phyloP scores from a whole-genome alignment of 2,329 filamentous ascomycete genomes.

The Talaromyces sp. region DNA sequence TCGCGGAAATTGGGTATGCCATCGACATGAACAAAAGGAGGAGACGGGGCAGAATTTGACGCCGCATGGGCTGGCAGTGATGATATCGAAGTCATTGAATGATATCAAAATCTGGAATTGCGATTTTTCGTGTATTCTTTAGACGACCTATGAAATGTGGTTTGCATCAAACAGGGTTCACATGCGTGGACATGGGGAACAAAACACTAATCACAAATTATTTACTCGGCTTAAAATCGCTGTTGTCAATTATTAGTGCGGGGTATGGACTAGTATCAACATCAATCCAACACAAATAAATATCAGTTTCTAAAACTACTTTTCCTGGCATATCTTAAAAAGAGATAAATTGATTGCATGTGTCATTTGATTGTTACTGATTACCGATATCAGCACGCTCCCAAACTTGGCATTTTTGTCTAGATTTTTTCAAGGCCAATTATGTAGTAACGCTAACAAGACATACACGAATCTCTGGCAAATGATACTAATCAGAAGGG shows the following conservation, averaged over 20 bases:
- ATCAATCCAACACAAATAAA: neutral
- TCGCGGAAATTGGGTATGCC: constrained; percentile 67
- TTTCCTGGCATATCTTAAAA: neutral
- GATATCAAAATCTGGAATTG: neutral
- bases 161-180: no score
- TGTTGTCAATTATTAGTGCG: neutral
- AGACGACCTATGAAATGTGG: no score
- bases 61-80: neutral
- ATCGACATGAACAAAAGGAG: constrained; percentile 30
- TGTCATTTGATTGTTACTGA: neutral
- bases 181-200: neutral
- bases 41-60: neutral
- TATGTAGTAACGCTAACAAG: neutral
- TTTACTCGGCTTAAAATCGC: neutral
- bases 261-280: neutral
- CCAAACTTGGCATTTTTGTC: neutral
- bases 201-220: no score
- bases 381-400: neutral
- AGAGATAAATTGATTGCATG: neutral
- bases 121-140: neutral
- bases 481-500: constrained; percentile 13
- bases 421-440: neutral
- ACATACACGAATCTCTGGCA: neutral
- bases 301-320: no score
- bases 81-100: neutral